Base-by-base conservation (phyloP, 2,329 filamentous ascomycete genomes). In the Fusarium citri region DNA sequence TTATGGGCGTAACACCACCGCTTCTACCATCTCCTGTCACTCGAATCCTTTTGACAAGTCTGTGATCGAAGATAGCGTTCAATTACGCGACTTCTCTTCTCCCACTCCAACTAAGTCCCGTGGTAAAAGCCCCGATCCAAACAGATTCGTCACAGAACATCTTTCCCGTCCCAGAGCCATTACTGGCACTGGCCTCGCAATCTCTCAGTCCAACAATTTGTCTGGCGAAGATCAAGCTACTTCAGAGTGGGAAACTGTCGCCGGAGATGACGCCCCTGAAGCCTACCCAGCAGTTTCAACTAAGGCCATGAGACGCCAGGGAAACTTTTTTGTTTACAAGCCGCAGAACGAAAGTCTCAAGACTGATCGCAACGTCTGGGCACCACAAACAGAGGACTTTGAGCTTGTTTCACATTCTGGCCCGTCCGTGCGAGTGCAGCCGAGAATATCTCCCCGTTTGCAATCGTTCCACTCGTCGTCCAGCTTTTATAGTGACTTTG, bases 181-280 rank as follows among this genome's bases (percentile, higher is more conserved):
- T 30, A 22, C 34, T 11, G 34, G 26, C 3, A 50, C 15, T n/a
- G 47, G 31, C 4, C 12, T 49, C 5, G 15, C 45, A 41, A 45
- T 22, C 9, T 28, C 43, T 2, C 48, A 64, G 15, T 25, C 37
- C 12, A 60, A 58, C 23, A 56, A 49, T 7, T 50, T 58, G 2
- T 55, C 54, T 4, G 64, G 64, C 22, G 61, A 71, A 18, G 74
- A 77, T 20, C 68, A 68, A 37, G 62, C 66, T 7, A 53, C 54
- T 49, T 78, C 77, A 4, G 76, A 78, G 23, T 78, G 76, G 77
- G 78, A 79, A 50, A 78, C 76, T 1, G 64, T 77, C 16, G 73
- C 69, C 25, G 64, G 59, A 23, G 74, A 77, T 11, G 76, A 78
- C 14, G 76, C 75, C 23, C 64, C 59, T 53, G 68, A 69, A 28